phyloP scores from a whole-genome alignment of 2,329 filamentous ascomycete genomes.

The Beauveria sp. region DNA sequence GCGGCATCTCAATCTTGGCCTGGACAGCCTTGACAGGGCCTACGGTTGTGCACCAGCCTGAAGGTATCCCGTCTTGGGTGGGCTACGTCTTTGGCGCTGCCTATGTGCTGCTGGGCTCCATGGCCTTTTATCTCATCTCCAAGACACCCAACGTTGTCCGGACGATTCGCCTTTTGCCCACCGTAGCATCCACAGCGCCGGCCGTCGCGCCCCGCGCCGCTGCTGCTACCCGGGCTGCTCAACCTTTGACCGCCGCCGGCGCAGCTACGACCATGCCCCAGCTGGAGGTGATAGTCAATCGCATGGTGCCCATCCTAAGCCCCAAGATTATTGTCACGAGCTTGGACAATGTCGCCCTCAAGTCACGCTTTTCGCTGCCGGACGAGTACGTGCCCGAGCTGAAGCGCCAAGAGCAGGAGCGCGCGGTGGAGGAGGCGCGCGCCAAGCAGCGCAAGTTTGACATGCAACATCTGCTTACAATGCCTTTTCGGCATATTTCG shows the following conservation, averaged over 20 bases:
- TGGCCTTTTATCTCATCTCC: conserved; percentile 53
- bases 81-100: conserved; percentile 49
- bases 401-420: conserved; percentile 22
- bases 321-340: conserved; percentile 33
- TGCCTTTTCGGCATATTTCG: conserved; percentile 46
- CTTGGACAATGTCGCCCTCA: conserved; percentile 27
- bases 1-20: conserved; percentile 35
- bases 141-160: conserved; percentile 52
- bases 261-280: conserved; percentile 27
- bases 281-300: conserved; percentile 46
- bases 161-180: conserved; percentile 47
- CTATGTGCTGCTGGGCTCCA: conserved; percentile 50
- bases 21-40: conserved; percentile 30
- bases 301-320: conserved; percentile 40
- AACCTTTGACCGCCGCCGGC: conserved; percentile 11
- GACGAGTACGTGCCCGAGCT: conserved; percentile 30
- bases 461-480: conserved; percentile 47
- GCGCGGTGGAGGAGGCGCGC: conserved; percentile 30
- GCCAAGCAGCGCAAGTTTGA: conserved; percentile 41
- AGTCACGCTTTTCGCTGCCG: conserved; percentile 31
- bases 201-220: conserved; percentile 8
- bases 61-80: conserved; percentile 49
- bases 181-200: conserved; percentile 12
- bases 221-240: conserved; percentile 9
- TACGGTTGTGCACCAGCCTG: conserved; percentile 29